Percentiles rank a stretch among this genome's conserved stretches.
These are phyloP conservation scores for Agastache rugosa DNA, from an alignment of 257 asterid genomes.

Conservation along the genomic window DNA sequence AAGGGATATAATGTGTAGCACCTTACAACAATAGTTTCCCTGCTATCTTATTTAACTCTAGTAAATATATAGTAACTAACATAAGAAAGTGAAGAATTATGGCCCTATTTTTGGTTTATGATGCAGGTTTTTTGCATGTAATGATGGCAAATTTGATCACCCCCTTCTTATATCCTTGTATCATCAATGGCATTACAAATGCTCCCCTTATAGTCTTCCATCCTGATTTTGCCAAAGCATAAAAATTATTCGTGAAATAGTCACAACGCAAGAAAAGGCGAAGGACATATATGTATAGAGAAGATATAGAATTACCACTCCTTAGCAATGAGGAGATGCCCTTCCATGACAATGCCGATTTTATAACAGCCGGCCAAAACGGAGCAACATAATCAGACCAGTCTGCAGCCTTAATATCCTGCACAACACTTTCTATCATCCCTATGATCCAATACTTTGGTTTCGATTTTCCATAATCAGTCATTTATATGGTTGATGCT, in stretches of 20 bases:
- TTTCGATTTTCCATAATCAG: neutral
- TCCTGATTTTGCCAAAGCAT: conserved; percentile 47
- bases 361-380: conserved; percentile 97
- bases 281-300: neutral
- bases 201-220: conserved; percentile 98
- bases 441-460: neutral
- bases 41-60: neutral
- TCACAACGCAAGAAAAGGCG: neutral
- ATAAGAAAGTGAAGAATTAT: neutral
- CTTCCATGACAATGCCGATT: conserved; percentile 85
- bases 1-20: neutral
- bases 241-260: neutral
- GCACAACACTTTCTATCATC: conserved; percentile 2
- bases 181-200: conserved; percentile 89
- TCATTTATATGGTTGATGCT: too few species aligned
- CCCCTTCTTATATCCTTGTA: conserved; percentile 85
- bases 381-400: conserved; percentile 96
- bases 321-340: conserved; percentile 79
- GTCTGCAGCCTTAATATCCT: conserved; percentile 87
- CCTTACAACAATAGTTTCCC: neutral
- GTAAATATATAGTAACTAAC: neutral
- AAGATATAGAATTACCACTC: conserved; percentile 60
- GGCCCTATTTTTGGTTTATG: conserved; percentile 24
- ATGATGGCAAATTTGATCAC: conserved; percentile 82
- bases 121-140: conserved; percentile 74